Conservation (phyloP, 768 basidiomycete species). For the Leccinum variicolor region DNA sequence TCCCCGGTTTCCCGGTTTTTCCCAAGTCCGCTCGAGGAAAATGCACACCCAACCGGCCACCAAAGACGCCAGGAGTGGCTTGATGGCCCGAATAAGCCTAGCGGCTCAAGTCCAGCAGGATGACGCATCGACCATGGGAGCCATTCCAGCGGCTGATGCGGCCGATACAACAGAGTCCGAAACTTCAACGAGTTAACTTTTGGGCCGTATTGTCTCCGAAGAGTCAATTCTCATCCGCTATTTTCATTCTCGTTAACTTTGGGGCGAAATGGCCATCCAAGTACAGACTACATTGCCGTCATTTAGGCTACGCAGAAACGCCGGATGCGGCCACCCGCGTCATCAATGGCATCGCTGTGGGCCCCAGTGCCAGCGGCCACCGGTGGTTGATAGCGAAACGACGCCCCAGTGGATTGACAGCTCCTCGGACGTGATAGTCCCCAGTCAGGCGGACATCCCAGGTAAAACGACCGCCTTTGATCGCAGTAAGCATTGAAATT, state of each 20-base stretch:
- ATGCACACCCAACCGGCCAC: not conserved
- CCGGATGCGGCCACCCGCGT: constrained; percentile 15
- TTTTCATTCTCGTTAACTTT: constrained; percentile 11
- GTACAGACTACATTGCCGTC: not conserved
- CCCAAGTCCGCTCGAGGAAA: constrained; percentile 12
- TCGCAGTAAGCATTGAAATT: constrained; percentile 3
- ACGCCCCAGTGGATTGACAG: not conserved
- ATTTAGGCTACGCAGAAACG: constrained; percentile 9
- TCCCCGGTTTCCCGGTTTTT: constrained; percentile 9
- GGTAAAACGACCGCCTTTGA: constrained; percentile 10
- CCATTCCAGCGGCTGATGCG: constrained; percentile 16
- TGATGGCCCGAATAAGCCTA: constrained; percentile 5
- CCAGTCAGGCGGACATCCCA: constrained; percentile 7
- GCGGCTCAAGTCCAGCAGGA: constrained; percentile 2
- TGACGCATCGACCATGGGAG: constrained; percentile 19
- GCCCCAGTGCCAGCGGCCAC: constrained; percentile 4
- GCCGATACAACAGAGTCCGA: constrained; percentile 23
- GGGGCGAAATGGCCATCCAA: not conserved
- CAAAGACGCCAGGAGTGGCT: constrained; percentile 6
- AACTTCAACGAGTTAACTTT: constrained; percentile 5
- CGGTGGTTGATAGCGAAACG: constrained; percentile 5
- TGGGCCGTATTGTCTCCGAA: constrained; percentile 11
- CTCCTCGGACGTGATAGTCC: constrained; percentile 22
- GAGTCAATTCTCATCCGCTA: constrained; percentile 23
- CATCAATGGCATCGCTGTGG: not conserved